Evolutionary conservation across 805 yeast genomes (phyloP).

Genomic region (Sugiyamaella americana): DNA sequence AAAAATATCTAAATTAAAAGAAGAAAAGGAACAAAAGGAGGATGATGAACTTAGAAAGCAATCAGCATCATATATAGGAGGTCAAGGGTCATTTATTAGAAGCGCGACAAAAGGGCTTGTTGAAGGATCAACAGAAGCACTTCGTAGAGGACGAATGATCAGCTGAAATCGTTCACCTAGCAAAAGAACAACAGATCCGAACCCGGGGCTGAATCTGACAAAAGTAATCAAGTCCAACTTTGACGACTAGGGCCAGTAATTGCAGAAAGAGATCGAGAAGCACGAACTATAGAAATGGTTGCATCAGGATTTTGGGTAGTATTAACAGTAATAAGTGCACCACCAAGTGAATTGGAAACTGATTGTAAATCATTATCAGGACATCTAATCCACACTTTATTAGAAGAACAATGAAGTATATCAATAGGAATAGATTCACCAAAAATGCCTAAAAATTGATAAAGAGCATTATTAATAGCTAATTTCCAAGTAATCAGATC

Average conservation of each 20-base stretch:
- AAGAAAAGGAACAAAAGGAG: conserved; percentile 3
- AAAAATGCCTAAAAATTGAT: conserved; percentile 25
- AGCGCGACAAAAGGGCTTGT: conserved; percentile 3
- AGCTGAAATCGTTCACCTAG: not conserved
- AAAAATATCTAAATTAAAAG: conserved; percentile 6
- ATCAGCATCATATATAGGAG: conserved; percentile 1
- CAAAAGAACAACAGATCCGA: no score
- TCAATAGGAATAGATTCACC: conserved; percentile 30
- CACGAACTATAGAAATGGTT: conserved; percentile 20
- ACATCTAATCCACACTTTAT: not conserved
- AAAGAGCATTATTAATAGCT: conserved; percentile 20
- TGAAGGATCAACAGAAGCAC: conserved; percentile 4
- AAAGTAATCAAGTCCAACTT: conserved; percentile 3
- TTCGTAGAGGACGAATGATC: conserved; percentile 4
- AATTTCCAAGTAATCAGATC: conserved; percentile 31
- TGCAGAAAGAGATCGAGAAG: conserved; percentile 19
- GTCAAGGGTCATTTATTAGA: conserved; percentile 12
- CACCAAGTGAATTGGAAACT: conserved; percentile 23
- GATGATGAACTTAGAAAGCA: conserved; percentile 5
- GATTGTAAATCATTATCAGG: not conserved
- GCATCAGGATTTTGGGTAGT: conserved; percentile 11
- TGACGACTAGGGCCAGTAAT: conserved; percentile 18
- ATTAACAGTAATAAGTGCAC: conserved; percentile 8
- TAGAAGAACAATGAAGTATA: conserved; percentile 21
- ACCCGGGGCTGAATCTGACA: no score